phyloP scores from a whole-genome alignment of 2,329 filamentous ascomycete species.

The Scedosporium apiospermum region DNA sequence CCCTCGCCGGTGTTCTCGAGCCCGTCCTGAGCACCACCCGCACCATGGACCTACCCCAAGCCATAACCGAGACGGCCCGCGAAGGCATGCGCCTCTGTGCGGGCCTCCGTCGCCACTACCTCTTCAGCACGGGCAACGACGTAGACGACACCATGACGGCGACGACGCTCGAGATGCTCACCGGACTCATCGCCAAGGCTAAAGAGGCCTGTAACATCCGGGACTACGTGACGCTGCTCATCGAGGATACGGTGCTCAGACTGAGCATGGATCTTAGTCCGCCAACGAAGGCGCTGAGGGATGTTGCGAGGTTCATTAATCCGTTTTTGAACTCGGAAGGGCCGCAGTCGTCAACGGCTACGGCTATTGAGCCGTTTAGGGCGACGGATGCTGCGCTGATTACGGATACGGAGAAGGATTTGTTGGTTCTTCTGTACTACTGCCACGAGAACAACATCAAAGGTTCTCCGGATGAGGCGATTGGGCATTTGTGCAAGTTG shows the following conservation, averaged over 20 bases:
- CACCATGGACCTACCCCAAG: conserved; percentile 10
- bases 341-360: not conserved
- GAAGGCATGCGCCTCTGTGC: conserved; percentile 8
- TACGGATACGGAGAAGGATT: conserved; percentile 10
- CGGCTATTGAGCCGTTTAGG: conserved; percentile 6
- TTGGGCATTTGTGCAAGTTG: conserved; percentile 7
- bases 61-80: conserved; percentile 7
- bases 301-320: conserved; percentile 9
- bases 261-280: conserved; percentile 3
- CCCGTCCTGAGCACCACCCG: conserved; percentile 3
- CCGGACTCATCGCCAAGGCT: conserved; percentile 5
- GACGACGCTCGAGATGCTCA: not conserved
- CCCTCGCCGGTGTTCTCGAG: conserved; percentile 7
- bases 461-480: conserved; percentile 6
- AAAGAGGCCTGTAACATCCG: conserved; percentile 8
- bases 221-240: conserved; percentile 9
- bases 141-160: not conserved
- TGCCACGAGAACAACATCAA: conserved; percentile 8
- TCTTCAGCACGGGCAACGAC: conserved; percentile 1
- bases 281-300: conserved; percentile 1
- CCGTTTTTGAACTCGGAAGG: conserved; percentile 9
- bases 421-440: conserved; percentile 11
- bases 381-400: conserved; percentile 8
- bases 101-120: conserved; percentile 7
- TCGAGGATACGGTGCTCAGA: conserved; percentile 7